Base-by-base conservation (phyloP, 2,329 filamentous ascomycete species). In the Aspergillus fischeri region DNA sequence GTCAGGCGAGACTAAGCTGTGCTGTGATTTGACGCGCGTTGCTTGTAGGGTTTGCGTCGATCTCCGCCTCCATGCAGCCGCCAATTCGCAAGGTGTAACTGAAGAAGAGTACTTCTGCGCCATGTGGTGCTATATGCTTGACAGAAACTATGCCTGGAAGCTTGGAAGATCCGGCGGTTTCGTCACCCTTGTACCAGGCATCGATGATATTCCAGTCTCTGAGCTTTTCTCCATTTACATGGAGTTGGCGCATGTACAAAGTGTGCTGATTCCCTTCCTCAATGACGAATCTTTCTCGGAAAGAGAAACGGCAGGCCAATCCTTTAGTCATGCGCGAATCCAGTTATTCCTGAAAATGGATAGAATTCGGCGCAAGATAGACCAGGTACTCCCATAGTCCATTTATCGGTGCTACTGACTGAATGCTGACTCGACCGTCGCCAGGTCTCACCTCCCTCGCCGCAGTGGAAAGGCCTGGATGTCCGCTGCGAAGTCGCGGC, bases 81-180 rank as follows among this genome's bases (percentile, higher is more conserved):
- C 25, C 14, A 10, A 35, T 3, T 28, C 21, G 44, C 28, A 17
- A 48, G 35, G 14, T 4, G 25, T 27, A 20, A 58, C 49, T 20
- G 61, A 63, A 42, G 65, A 66, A 41, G 63, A 65, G 32, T 50
- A 58, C 27, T 65, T 60, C 53, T 67, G 65, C 50, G 50, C 64
- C 21, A 53, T 67, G 14, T 66, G 65, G 63, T 66, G 63, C 51
- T 67, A 66, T 38, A 63, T 56, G 28, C 35, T 67, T 48, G 65
- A 67, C 42, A 55, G 58, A 35, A 67, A 65, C 45, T 61, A 67
- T 48, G 63, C 63, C 4, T 64, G 59, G 51, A 67, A 66, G 47
- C 52, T 61, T 14, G 60, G 60, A 11, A 42, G 49, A 9, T 49
- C 53, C 11, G 51, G 44, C 20, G 51, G 56, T 21, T 55, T 57